These are phyloP conservation scores for Candolleomyces efflorescens DNA, from an alignment of 768 basidiomycete genomes.

Conservation along the genomic window DNA sequence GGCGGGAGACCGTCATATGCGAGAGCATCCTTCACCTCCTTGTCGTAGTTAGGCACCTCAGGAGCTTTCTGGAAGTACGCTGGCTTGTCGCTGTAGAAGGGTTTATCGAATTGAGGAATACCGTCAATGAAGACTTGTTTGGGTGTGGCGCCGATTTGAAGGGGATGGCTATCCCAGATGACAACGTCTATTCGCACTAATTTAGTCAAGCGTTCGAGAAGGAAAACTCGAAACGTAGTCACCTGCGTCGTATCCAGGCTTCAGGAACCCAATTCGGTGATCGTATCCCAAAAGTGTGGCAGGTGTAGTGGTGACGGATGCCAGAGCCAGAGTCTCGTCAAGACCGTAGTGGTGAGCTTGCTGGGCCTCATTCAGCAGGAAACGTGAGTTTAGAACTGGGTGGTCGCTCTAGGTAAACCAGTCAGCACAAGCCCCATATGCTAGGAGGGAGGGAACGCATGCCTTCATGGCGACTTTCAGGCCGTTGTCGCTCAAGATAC, in stretches of 20 bases:
- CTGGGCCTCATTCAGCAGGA: conserved; percentile 73
- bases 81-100: conserved; percentile 50
- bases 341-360: conserved; percentile 75
- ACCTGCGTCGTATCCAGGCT: conserved; percentile 69
- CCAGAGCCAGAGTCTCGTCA: conserved; percentile 57
- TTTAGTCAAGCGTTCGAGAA: not conserved
- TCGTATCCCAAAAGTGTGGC: conserved; percentile 67
- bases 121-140: conserved; percentile 85
- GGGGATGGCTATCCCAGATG: conserved; percentile 74
- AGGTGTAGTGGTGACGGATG: conserved; percentile 68
- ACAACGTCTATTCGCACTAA: conserved; percentile 47
- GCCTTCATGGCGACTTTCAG: conserved; percentile 77
- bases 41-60: conserved; percentile 54
- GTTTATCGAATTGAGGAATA: conserved; percentile 57
- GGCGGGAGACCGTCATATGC: conserved; percentile 66
- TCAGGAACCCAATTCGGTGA: conserved; percentile 71
- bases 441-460: not conserved
- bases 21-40: conserved; percentile 50
- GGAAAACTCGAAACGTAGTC: not conserved
- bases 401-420: conserved; percentile 49
- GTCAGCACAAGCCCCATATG: not conserved
- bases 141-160: conserved; percentile 74
- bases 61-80: conserved; percentile 47
- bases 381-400: conserved; percentile 58
- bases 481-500: conserved; percentile 62